Percentiles rank a stretch among this genome's conserved stretches.
Conservation (phyloP, 148 eudicot species). For the Linanthus parryae region DNA sequence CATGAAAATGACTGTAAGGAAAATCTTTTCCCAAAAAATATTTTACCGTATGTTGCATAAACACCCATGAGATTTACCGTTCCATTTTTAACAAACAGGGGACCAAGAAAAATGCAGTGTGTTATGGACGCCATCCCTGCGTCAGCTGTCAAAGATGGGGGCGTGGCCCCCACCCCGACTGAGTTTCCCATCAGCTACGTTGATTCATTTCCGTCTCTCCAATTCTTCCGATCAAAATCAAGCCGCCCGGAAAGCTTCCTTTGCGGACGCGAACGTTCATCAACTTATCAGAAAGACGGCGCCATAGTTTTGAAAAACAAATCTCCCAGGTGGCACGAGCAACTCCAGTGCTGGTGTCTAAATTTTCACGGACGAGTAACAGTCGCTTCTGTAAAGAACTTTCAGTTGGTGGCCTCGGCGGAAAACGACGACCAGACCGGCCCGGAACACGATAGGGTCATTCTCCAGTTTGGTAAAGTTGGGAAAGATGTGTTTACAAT, state of each 20-base stretch:
- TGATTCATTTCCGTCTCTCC: constrained; percentile 12
- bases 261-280: neutral
- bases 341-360: constrained; percentile 26
- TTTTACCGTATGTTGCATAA: no score
- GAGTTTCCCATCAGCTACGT: constrained; percentile 12
- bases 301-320: constrained; percentile 17
- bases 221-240: constrained; percentile 13
- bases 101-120: constrained; percentile 21
- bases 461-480: constrained; percentile 26
- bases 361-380: constrained; percentile 22
- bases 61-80: no score
- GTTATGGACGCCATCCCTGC: constrained; percentile 18
- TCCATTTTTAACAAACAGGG: constrained; percentile 14
- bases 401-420: constrained; percentile 18
- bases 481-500: constrained; percentile 24
- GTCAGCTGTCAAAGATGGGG: constrained; percentile 15
- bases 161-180: constrained; percentile 21
- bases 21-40: no score
- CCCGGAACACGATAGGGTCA: constrained; percentile 12
- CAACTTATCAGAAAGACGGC: constrained; percentile 6
- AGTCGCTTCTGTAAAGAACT: constrained; percentile 21
- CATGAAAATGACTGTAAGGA: no score
- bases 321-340: constrained; percentile 24
- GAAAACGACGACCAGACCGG: neutral
- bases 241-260: neutral